Evolutionary conservation across 805 yeast species (phyloP), one percentile per base, ranked within the genome.

Genomic region (Huiozyma sinensis): DNA sequence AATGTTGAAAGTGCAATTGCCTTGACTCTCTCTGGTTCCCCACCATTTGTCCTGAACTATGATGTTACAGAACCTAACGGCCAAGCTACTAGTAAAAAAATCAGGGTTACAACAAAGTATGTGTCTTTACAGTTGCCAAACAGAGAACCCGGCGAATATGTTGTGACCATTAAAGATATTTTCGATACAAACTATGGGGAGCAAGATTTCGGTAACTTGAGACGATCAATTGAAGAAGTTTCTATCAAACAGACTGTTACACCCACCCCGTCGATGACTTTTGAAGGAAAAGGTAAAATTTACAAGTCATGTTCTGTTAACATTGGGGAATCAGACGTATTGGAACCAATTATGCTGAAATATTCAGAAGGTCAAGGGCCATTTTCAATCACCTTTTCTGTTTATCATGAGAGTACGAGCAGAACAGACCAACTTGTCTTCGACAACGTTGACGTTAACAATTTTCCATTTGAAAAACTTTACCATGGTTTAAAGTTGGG

Each of bases 21-120:
- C 43, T 48, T 83, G 32, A 57, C 69, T 2, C 59, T 83, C 33
- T 64, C 63, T 35, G 90, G 87, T 1, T 61, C 73, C 6, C 69
- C 79, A 1, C 89, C 90, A 27, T 86, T 86, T 50, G 62, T 73
- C n/a, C 65, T 88, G 28, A 77, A 75, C 35, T 86, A 87, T 58
- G 73, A 76, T n/a, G 62, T 83, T 11, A 64, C 64, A 28, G 63
- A 70, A 35, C 89, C 92, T 6, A 68, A 64, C 53, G 86, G 86
- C 0, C 61, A 57, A 42, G 58, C 49, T 47, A 49, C 53, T 27
- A 57, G 49, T 50, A 68, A 67, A 41, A 54, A 60, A 6, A 53
- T 75, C 28, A 77, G 76, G 41, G 74, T 78, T 6, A 71, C 77
- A 1, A 73, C 77, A 24, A 72, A 69, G 53, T 68, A 65, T 53